Evolutionary conservation across 2,329 filamentous ascomycete genomes (phyloP), one percentile per base, ranked within the genome.

Genomic region (Fusarium devonianum): DNA sequence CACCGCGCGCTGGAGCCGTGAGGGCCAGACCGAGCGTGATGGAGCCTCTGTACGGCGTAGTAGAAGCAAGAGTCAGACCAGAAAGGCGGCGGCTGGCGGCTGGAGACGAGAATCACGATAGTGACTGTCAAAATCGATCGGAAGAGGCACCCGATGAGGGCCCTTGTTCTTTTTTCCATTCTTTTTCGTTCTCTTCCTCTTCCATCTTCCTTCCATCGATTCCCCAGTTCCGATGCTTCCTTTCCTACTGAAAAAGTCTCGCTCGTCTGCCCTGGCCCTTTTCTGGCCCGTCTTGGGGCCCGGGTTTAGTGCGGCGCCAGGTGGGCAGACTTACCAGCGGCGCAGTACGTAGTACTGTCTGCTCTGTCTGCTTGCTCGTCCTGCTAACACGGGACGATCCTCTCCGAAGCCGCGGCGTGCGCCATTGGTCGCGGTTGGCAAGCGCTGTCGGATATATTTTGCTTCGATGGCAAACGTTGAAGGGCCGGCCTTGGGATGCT

Each of bases 21-120:
- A 37, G 45, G 51, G 43, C 56, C 32, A 48, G 48, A 58, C 41
- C 46, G 35, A 42, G 40, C n/a, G 30, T 38, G 26, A 54, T 54
- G 56, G 53, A 42, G 32, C 39, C 42, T 29, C 18, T 46, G 45
- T 50, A 17, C n/a, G n/a, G 22, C 32, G 28, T 32, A 49, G 41
- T 25, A 40, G 33, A 45, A 59, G 23, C 19, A 33, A 50, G 30
- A 44, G 45, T 56, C 41, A 35, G 43, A 38, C 41, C 43, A 62
- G 53, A 56, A 53, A 32, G 22, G 33, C 33, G 43, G 33, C 43
- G 28, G 29, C 35, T 38, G 16, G 16, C 35, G 44, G 29, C 40
- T 43, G 30, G 39, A 13, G 25, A 46, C 43, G 33, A 35, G 21
- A 36, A 28, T n/a, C 25, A 13, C 37, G 40, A 32, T 5, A 19